Base-by-base conservation (phyloP, 192 early-diverging fungal species). In the Coemansia sp. region DNA sequence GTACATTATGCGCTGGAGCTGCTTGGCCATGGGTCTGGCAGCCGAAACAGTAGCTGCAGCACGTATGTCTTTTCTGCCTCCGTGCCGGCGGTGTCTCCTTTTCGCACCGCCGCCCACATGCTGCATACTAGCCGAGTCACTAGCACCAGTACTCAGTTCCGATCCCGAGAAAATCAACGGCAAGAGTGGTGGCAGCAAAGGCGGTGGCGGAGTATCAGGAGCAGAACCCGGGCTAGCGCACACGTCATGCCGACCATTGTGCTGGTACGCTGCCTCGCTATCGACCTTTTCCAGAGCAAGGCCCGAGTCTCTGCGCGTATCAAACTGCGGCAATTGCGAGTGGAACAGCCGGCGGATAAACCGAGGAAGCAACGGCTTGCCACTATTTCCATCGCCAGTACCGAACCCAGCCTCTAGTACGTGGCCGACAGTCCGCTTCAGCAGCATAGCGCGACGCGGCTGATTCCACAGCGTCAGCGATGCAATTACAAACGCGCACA, bases 391-490 rank as follows among this genome's bases (percentile, higher is more conserved):
- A 31, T 32, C 53, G 5, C 12, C 53, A 5, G 53, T 57, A 17
- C 53, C 27, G 15, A 57, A 57, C 5, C 53, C 53, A 17, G 53
- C 53, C 53, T 57, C 53, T 1, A 57, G 53, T 15, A 57, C 53
- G 31, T 57, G 53, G 29, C 31, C 57, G 7, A 59, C 57, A 19
- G 57, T 59, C 32, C 57, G 17, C 57, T 36, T 51, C 29, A 29
- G 19, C n/a, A 36, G 45, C 31, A 29, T 32, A 14, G 32, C 48
- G 32, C 63, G 44, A 5, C 63, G 63, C 21, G 45, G 32, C 63
- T 65, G 63, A 21, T 45, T 65, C 63, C 63, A 65, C 19, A 65
- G 48, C 1, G 46, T 46, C n/a, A 65, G 48, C 5, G 63, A 37
- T 36, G 57, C 32, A 6, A 36, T 46, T 19, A 37, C 63, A 65